phyloP scores from a whole-genome alignment of 176 grass and related monocot species.

The Otatea glauca region DNA sequence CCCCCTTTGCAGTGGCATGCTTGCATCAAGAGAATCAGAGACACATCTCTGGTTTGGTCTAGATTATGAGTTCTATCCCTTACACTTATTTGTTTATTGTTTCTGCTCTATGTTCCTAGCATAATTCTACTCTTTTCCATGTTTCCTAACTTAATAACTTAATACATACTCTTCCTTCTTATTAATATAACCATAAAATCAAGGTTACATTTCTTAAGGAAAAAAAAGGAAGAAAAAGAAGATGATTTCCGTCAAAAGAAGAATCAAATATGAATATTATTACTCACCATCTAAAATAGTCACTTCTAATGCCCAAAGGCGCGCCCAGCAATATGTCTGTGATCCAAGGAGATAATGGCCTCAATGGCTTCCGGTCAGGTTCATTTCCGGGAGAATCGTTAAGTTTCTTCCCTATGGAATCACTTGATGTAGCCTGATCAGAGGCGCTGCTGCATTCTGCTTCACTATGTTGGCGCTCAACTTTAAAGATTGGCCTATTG shows the following conservation, averaged over 20 bases:
- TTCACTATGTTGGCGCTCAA: conserved; percentile 59
- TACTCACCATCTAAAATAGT: conserved; percentile 97
- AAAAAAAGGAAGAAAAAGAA: not conserved
- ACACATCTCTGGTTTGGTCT: not conserved
- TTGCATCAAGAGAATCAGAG: not conserved
- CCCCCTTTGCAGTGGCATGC: not conserved
- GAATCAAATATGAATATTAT: conserved; percentile 20
- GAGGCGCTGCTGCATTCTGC: conserved; percentile 63
- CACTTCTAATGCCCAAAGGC: conserved; percentile 97
- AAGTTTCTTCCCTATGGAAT: conserved; percentile 57
- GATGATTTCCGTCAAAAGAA: not conserved
- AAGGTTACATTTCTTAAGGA: not conserved
- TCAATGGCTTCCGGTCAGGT: conserved; percentile 80
- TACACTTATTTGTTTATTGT: not conserved
- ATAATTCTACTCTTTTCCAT: not conserved
- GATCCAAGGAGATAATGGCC: conserved; percentile 93
- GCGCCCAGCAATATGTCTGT: conserved; percentile 94
- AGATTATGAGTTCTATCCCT: not conserved
- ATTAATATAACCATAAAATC: conserved; percentile 3
- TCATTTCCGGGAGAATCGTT: conserved; percentile 63
- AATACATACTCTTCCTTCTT: not conserved
- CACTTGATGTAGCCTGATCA: conserved; percentile 63
- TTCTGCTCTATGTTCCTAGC: not conserved
- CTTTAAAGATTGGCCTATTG: conserved; percentile 93
- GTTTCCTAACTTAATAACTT: not conserved